These are phyloP conservation scores for Ceratonia siliqua DNA, from an alignment of 306 rosid species.

Conservation along the genomic window DNA sequence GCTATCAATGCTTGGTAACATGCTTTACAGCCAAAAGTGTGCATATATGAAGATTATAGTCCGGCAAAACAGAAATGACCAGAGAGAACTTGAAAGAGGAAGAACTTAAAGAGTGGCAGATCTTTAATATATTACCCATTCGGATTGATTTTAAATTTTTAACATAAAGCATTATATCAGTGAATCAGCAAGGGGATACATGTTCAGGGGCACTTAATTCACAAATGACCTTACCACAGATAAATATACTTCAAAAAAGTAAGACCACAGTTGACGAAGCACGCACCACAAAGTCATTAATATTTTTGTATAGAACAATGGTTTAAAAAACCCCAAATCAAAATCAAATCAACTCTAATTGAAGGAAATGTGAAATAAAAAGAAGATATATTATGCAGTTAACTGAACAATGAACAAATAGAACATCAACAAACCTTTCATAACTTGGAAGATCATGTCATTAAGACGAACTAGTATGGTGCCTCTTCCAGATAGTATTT, in stretches of 20 bases:
- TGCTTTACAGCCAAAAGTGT: background rate
- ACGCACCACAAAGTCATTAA: constrained; percentile 15
- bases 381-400: background rate
- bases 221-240: background rate
- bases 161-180: no score
- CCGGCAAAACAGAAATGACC: no score
- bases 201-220: background rate
- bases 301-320: background rate
- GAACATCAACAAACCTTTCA: constrained; percentile 58
- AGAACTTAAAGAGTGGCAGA: no score
- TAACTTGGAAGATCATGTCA: constrained; percentile 64
- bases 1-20: background rate
- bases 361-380: background rate
- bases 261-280: background rate
- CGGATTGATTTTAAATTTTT: no score
- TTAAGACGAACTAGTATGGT: constrained; percentile 65
- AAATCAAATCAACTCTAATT: background rate
- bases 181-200: no score
- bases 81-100: background rate
- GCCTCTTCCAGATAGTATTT: constrained; percentile 81
- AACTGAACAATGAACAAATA: constrained; percentile 20
- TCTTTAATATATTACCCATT: no score
- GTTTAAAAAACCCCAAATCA: background rate
- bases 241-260: no score
- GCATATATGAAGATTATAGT: no score